These are phyloP conservation scores for Candida sp. DNA, from an alignment of 1,139 yeast species.

Conservation along the genomic window DNA sequence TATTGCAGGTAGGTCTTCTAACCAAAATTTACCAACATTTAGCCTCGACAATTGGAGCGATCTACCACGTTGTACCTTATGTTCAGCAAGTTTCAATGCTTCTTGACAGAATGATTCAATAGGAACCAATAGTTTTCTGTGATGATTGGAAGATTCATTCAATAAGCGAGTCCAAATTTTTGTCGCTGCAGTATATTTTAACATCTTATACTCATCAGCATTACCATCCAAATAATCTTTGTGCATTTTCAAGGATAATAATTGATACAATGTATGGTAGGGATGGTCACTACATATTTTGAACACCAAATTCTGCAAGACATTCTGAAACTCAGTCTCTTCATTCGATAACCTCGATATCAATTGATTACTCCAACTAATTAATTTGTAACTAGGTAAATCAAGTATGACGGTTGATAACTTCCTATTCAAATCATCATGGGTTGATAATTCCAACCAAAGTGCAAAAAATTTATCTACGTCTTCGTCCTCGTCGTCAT, in stretches of 20 bases:
- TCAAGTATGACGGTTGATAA: constrained; percentile 27
- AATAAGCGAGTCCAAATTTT: constrained; percentile 34
- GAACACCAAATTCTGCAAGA: constrained; percentile 48
- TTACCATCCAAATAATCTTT: constrained; percentile 26
- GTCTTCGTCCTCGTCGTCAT: constrained; percentile 46
- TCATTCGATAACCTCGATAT: constrained; percentile 65
- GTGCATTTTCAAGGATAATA: constrained; percentile 55
- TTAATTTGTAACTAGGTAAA: constrained; percentile 59
- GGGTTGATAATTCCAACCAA: constrained; percentile 69
- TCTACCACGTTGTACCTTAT: constrained; percentile 34
- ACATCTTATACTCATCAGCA: constrained; percentile 30
- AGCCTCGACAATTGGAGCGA: constrained; percentile 32
- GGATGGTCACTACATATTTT: constrained; percentile 65
- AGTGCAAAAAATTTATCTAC: constrained; percentile 77
- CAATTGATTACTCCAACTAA: constrained; percentile 83
- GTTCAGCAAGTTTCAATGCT: constrained; percentile 49
- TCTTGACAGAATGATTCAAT: constrained; percentile 50
- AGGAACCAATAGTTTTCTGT: constrained; percentile 22
- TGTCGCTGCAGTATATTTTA: constrained; percentile 52
- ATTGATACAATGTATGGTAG: constrained; percentile 67
- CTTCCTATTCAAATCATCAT: constrained; percentile 33
- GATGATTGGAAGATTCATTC: constrained; percentile 3
- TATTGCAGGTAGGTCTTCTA: constrained; percentile 41
- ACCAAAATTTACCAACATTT: constrained; percentile 56
- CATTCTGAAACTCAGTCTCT: constrained; percentile 48